Evolutionary conservation across 805 yeast genomes (phyloP), one percentile per base, ranked within the genome.

Genomic region (Metschnikowia gruessii): DNA sequence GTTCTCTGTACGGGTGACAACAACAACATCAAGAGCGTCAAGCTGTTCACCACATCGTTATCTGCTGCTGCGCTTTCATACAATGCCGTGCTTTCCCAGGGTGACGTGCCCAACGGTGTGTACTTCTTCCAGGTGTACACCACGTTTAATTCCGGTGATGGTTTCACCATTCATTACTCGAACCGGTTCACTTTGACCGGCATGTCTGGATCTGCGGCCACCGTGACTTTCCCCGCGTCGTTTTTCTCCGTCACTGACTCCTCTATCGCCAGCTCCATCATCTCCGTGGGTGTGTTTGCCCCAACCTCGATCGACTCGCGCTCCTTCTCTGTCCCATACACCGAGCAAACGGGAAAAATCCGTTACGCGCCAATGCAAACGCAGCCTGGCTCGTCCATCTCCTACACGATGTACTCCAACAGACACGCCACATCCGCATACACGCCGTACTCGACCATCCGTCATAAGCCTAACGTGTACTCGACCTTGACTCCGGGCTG

Each of bases 291-390:
- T 4, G 24, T 21, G 7, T 21, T 21, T n/a, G 55, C 62, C 2
- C 53, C 54, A 7, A 45, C 50, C 6, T 12, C 65, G 11, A 36
- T 64, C 34, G 53, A 67, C 55, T 58, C 73, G 1, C 65, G 62
- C 11, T 82, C 89, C 2, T 85, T 84, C 63, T 61, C 83, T 2
- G 69, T 90, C 6, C 77, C 95, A 2, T 92, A 91, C 68, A 77
- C 87, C 2, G 52, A 57, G 56, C 98, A 92, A 69, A 84, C 94
- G 0, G 96, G 96, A 26, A 65, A 56, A 17, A 80, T 87, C 9
- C 78, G 91, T 57, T 87, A 68, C 64, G 97, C 98, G 1, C 97
- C 97, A 43, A 88, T 90, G 96, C 97, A 91, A 68, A 63, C 74
- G 49, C 96, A 89, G 66, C 97, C 99, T 5, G 87, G 84, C 3